Base-by-base conservation (phyloP, 2,329 filamentous ascomycete genomes). In the Pseudocercospora musae region DNA sequence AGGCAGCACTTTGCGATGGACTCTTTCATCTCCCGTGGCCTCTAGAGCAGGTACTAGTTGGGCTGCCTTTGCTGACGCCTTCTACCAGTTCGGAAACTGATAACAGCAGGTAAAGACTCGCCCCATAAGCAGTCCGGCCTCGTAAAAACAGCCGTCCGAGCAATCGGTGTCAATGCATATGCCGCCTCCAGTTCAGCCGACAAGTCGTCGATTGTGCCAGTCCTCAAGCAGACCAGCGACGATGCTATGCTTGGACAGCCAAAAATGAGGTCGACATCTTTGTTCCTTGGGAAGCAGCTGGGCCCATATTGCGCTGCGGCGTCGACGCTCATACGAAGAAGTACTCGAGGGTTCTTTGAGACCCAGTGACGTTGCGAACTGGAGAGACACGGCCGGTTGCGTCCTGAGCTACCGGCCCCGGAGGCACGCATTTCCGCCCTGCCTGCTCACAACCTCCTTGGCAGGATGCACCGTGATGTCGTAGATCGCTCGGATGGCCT, bases 311-410 rank as follows among this genome's bases (percentile, higher is more conserved):
- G 50, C 65, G 65, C 10, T 64, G 54, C 8, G 72, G 72, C 8
- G 74, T 54, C 0, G 77, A 76, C 2, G 79, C 72, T 6, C 80
- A 70, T 6, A 76, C 77, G 61, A 80, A 80, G 67, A 81, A 80
- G 66, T 79, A 79, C 69, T 80, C 78, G 58, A 78, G 77, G 21
- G 75, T 77, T 52, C 79, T 75, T 42, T 78, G 72, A 58, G 79
- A 79, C 10, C 75, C 75, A 13, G 69, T 71, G 66, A 80, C 80
- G 49, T 78, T 75, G 62, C 79, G 79, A 10, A 80, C 69, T 2
- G 79, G 78, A 8, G 75, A 72, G 59, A 80, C 74, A 2, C 78
- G 72, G 15, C 79, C 79, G 7, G 68, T 72, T 7, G 77, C 77
- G 15, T 78, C 66, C 6, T 72, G 58, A 60, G 68, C 70, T 68